Conservation (phyloP, 192 early-diverging fungal species). For the Backusella luteola region DNA sequence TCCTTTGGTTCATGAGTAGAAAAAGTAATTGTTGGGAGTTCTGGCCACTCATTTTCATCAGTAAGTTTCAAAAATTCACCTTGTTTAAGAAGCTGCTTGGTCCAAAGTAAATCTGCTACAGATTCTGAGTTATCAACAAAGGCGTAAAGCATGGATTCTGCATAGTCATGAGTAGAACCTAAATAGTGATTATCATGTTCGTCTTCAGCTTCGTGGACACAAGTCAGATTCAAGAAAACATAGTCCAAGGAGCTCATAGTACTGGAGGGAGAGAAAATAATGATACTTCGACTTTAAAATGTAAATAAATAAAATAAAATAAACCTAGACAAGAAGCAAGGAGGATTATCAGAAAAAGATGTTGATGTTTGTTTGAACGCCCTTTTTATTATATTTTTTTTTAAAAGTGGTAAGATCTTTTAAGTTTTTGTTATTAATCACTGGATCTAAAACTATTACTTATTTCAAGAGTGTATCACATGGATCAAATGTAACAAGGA, state of each 20-base stretch:
- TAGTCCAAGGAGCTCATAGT: not conserved
- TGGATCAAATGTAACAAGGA: not conserved
- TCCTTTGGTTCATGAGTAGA: constrained; percentile 21
- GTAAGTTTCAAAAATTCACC: constrained; percentile 19
- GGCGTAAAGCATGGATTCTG: constrained; percentile 11
- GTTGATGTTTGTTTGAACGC: not conserved
- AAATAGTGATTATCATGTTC: not conserved
- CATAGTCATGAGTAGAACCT: constrained; percentile 11
- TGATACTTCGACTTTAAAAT: not conserved
- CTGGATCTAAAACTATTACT: not conserved
- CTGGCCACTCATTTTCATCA: not conserved
- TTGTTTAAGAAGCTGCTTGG: constrained; percentile 10
- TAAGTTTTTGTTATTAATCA: not conserved
- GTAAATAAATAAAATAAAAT: not conserved
- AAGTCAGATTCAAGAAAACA: constrained; percentile 2
- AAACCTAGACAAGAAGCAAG: not conserved
- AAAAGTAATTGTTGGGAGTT: not conserved
- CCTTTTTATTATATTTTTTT: not conserved
- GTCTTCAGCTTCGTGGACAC: not conserved
- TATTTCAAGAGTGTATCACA: not conserved
- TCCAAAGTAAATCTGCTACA: constrained; percentile 16
- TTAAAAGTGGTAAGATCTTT: constrained; percentile 7
- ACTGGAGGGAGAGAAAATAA: not conserved
- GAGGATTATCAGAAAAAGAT: not conserved
- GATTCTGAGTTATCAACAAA: constrained; percentile 11